Evolutionary conservation across 441 rosid genomes (phyloP).

Genomic region (Melastoma candidum): DNA sequence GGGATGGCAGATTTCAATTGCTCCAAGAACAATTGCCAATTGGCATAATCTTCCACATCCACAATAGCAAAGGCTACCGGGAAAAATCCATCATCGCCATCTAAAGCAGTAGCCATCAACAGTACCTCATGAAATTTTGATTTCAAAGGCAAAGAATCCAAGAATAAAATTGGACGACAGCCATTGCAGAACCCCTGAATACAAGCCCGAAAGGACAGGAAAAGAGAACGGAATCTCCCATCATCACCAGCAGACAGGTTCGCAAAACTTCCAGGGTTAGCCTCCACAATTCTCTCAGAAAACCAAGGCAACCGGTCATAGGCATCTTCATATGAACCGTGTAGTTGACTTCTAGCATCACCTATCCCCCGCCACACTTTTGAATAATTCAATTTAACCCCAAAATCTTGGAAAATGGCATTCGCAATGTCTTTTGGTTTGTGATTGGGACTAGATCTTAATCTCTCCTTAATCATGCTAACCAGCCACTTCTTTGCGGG

Average conservation of each 20-base stretch:
- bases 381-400: slow-evolving; percentile 60
- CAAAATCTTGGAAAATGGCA: slow-evolving; percentile 61
- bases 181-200: slow-evolving; percentile 63
- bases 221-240: slow-evolving; percentile 62
- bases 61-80: slow-evolving; percentile 76
- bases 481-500: slow-evolving; percentile 85
- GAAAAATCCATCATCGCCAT: slow-evolving; percentile 68
- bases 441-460: slow-evolving; percentile 66
- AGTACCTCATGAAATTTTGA: slow-evolving; percentile 76
- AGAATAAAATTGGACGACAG: slow-evolving; percentile 83
- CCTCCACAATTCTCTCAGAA: slow-evolving; percentile 48
- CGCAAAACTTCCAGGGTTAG: slow-evolving; percentile 67
- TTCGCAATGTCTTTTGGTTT: slow-evolving; percentile 74
- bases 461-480: slow-evolving; percentile 64
- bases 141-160: slow-evolving; percentile 57
- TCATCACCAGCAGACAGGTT: slow-evolving; percentile 47
- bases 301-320: slow-evolving; percentile 63
- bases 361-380: slow-evolving; percentile 87
- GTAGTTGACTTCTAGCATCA: slow-evolving; percentile 80
- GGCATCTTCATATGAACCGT: slow-evolving; percentile 71
- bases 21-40: slow-evolving; percentile 81
- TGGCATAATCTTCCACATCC: slow-evolving; percentile 62
- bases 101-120: slow-evolving; percentile 74
- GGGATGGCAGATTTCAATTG: slow-evolving; percentile 51
- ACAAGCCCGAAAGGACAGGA: slow-evolving; percentile 57